These are phyloP conservation scores for Suillus luteus DNA, from an alignment of 768 basidiomycete genomes.

Conservation along the genomic window DNA sequence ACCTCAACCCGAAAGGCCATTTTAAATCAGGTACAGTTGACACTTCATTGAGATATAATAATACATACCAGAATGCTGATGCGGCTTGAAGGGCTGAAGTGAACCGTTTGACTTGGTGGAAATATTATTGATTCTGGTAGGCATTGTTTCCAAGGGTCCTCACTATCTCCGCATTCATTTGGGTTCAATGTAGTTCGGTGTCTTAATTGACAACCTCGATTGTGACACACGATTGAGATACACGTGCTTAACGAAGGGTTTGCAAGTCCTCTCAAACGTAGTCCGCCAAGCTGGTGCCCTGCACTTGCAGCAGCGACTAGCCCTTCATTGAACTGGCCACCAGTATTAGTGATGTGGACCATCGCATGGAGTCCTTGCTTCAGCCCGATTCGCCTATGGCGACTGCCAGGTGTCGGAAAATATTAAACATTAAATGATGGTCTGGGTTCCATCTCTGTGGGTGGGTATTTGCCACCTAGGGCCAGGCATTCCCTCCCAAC, in stretches of 20 bases:
- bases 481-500: conserved; percentile 18
- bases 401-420: background rate
- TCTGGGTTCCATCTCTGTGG: background rate
- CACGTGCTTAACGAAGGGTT: background rate
- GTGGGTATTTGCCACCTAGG: background rate
- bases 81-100: conserved; percentile 34
- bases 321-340: conserved; percentile 23
- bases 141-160: background rate
- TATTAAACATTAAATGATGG: background rate
- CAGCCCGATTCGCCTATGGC: conserved; percentile 14
- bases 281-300: background rate
- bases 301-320: conserved; percentile 8
- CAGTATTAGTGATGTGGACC: conserved; percentile 30
- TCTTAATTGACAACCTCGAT: background rate
- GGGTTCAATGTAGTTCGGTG: background rate
- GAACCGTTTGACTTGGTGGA: conserved; percentile 19
- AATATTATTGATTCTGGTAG: background rate
- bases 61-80: conserved; percentile 23
- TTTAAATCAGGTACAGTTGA: conserved; percentile 25
- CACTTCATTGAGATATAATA: conserved; percentile 18
- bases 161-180: background rate
- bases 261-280: background rate
- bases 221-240: background rate
- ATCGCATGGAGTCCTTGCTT: conserved; percentile 27
- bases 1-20: conserved; percentile 25